Conservation (phyloP, 2,329 filamentous ascomycete species). For the Cordyceps fumosorosea region DNA sequence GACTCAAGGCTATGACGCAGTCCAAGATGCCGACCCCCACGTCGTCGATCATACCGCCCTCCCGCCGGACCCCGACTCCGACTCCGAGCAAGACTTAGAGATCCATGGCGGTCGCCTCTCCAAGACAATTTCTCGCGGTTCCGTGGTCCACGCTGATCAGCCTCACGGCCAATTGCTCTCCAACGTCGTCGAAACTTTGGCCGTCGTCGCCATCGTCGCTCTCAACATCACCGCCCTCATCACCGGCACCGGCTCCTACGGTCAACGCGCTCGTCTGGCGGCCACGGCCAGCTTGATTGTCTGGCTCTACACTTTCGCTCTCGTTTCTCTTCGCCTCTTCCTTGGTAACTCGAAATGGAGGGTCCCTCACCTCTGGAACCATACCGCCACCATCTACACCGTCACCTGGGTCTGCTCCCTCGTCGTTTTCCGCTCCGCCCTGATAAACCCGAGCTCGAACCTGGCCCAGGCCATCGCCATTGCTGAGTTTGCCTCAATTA, state of each 20-base stretch:
- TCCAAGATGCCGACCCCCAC: background rate
- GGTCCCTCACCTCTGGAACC: conserved; percentile 78
- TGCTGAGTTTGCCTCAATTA: conserved; percentile 66
- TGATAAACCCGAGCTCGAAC: conserved; percentile 67
- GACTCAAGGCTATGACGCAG: background rate
- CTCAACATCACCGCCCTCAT: conserved; percentile 61
- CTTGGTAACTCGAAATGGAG: conserved; percentile 58
- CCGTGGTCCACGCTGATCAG: conserved; percentile 64
- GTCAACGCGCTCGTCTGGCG: conserved; percentile 47
- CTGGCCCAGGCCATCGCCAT: conserved; percentile 60
- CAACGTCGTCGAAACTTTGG: conserved; percentile 67
- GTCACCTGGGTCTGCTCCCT: conserved; percentile 73
- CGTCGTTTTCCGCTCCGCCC: conserved; percentile 73
- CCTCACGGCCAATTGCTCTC: conserved; percentile 67
- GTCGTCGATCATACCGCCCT: conserved; percentile 42
- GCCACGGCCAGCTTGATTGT: conserved; percentile 61
- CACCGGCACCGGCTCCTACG: conserved; percentile 25
- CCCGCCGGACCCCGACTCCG: conserved; percentile 38
- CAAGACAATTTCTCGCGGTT: conserved; percentile 56
- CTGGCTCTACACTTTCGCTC: conserved; percentile 74
- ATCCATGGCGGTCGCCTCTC: conserved; percentile 52
- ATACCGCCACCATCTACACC: conserved; percentile 79
- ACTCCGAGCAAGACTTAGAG: conserved; percentile 44
- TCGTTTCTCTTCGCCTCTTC: conserved; percentile 67
- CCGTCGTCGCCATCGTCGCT: conserved; percentile 63